Base-by-base conservation (phyloP, 208 protist genomes). In the Angomonas ambiguus region DNA sequence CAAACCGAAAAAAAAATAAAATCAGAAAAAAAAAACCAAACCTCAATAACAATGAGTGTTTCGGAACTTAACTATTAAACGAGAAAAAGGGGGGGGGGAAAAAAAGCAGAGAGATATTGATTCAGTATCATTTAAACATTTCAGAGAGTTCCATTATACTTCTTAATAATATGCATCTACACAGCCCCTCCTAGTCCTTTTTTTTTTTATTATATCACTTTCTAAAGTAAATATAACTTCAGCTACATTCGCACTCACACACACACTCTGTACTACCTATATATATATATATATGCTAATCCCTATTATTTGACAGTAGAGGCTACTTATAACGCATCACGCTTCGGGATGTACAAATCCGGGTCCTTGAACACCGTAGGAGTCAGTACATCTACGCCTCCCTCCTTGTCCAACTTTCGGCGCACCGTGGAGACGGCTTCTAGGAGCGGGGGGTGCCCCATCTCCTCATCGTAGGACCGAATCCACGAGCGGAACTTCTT, bases 341-440 rank as follows among this genome's bases (percentile, higher is more conserved):
- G 11, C 58, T 59, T 34, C 63, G 83, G 72, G 57, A 92, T 82
- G 61, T 82, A 94, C 55, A 94, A 16, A 33, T 92, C 88, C 0
- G 88, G 88, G 35, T 94, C 88, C 70, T 88, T 88, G 74, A 94
- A 94, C 8, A 92, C 85, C 3, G 88, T 91, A 5, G 85, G 88
- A 68, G 91, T 83, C 41, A 94, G 70, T 1, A 91, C 70, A 32
- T 79, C 77, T 6, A 92, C 74, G 53, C 88, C 88, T 33, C 88
- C 88, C 53, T 88, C 85, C 42, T 67, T 76, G 51, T 91, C 81
- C 8, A 94, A 59, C 60, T 78, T 81, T 10, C 32, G 38, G n/a
- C 73, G 73, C 42, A 91, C 76, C 59, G 67, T 85, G 32, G 62
- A 61, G 18, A 94, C 85, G 5, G 88, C 88, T 69, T 94, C 85